phyloP scores from a whole-genome alignment of 192 early-diverging fungal species.

The Podila horticola region DNA sequence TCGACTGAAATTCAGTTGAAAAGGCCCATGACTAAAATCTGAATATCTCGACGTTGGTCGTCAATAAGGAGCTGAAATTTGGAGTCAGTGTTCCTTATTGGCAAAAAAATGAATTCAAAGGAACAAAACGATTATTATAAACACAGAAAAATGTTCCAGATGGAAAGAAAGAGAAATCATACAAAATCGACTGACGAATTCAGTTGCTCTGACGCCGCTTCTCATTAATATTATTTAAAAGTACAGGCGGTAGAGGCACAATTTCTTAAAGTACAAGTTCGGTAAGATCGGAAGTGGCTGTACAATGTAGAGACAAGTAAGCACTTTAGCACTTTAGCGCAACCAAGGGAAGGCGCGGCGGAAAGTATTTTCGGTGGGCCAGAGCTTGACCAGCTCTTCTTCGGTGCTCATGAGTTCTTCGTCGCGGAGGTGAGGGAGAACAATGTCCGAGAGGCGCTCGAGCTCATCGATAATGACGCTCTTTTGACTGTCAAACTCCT shows the following conservation, averaged over 20 bases:
- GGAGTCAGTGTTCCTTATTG: too few species aligned
- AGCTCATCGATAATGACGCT: constrained; percentile 17
- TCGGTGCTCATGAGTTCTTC: constrained; percentile 36
- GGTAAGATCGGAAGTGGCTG: not conserved
- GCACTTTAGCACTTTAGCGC: not conserved
- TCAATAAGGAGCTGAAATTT: too few species aligned
- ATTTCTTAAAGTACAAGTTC: not conserved
- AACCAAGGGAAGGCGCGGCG: constrained; percentile 47
- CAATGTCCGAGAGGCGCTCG: constrained; percentile 43
- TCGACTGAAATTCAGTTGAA: too few species aligned
- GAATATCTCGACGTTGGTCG: too few species aligned
- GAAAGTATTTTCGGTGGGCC: constrained; percentile 41
- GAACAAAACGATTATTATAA: too few species aligned
- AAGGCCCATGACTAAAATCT: too few species aligned
- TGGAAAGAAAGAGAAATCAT: too few species aligned
- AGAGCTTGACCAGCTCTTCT: constrained; percentile 33
- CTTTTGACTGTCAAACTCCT: constrained; percentile 24
- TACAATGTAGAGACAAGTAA: not conserved
- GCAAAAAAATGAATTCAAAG: too few species aligned
- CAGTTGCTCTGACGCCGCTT: too few species aligned
- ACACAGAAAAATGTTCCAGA: too few species aligned
- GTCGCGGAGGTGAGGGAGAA: constrained; percentile 39
- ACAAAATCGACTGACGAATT: too few species aligned
- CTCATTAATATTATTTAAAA: not conserved
- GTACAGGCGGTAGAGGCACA: not conserved